A percentile compares a stretch with the other conserved stretches of the same genome.
These are phyloP conservation scores for Ustilago trichophora DNA, from an alignment of 1,284 basidiomycete genomes.

Conservation along the genomic window DNA sequence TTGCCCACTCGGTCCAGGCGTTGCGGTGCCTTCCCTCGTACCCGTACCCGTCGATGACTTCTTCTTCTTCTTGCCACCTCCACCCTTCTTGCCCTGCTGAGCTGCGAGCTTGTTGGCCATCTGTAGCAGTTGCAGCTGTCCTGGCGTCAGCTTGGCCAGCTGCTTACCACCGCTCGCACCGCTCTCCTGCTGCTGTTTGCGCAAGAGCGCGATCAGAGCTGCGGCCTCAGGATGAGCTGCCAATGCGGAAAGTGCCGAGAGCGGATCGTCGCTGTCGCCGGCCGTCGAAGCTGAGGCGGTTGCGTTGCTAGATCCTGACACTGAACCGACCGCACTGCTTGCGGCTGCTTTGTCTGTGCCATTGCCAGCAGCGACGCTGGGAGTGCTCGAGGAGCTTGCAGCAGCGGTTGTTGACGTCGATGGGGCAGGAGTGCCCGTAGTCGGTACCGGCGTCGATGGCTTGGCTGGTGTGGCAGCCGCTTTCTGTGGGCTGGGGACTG, in stretches of 20 bases:
- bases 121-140: constrained; percentile 62
- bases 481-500: constrained; percentile 2
- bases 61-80: constrained; percentile 45
- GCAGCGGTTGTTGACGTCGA: background rate
- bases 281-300: constrained; percentile 1
- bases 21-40: constrained; percentile 26
- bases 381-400: background rate
- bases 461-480: constrained; percentile 5
- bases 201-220: constrained; percentile 57
- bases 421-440: background rate
- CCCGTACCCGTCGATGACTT: constrained; percentile 12
- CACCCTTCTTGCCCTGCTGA: constrained; percentile 36
- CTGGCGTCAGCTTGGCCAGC: constrained; percentile 58
- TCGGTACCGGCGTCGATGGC: constrained; percentile 1
- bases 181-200: constrained; percentile 57
- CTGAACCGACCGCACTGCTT: background rate
- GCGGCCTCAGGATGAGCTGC: constrained; percentile 62
- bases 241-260: constrained; percentile 54
- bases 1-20: constrained; percentile 30
- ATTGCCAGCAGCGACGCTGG: constrained; percentile 1
- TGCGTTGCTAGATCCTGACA: background rate
- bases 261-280: constrained; percentile 40
- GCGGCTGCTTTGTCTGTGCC: constrained; percentile 8
- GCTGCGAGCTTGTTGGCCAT: constrained; percentile 61
- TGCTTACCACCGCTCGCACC: constrained; percentile 39